Percentiles rank a stretch among this genome's conserved stretches.
Conservation (phyloP, 257 asterid genomes). For the Gentiana macrophylla region DNA sequence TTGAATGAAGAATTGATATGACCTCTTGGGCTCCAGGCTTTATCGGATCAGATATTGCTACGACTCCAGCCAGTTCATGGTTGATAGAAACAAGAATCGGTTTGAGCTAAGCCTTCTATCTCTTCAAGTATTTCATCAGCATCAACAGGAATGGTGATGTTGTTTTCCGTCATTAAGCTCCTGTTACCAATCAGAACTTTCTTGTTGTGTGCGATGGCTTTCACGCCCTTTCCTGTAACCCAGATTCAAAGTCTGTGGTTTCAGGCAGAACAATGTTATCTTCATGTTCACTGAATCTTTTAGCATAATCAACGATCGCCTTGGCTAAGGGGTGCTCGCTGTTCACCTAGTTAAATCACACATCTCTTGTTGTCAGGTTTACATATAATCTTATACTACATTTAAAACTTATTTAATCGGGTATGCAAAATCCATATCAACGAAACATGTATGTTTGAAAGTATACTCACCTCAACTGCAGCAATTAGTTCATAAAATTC, state of each 20-base stretch:
- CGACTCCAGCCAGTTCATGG: constrained; percentile 41
- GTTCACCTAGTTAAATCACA: constrained; percentile 37
- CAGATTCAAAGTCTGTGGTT: constrained; percentile 43
- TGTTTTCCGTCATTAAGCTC: constrained; percentile 40
- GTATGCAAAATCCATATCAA: not conserved
- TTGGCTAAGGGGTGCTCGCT: constrained; percentile 84
- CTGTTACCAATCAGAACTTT: constrained; percentile 66
- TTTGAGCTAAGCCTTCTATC: constrained; percentile 50
- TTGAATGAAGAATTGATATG: constrained; percentile 46
- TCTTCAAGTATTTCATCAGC: constrained; percentile 56
- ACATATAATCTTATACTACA: not conserved
- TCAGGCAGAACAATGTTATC: constrained; percentile 38
- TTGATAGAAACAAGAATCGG: constrained; percentile 58
- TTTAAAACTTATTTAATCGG: no score
- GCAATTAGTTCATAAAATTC: constrained; percentile 54
- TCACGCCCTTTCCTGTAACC: constrained; percentile 79
- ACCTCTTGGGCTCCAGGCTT: constrained; percentile 63
- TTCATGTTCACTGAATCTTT: constrained; percentile 33
- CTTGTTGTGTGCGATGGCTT: constrained; percentile 47
- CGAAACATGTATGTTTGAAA: not conserved
- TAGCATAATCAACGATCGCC: constrained; percentile 52
- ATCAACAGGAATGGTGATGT: constrained; percentile 32
- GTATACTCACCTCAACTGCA: constrained; percentile 59
- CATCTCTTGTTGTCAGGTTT: not conserved
- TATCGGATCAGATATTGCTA: constrained; percentile 57